These are phyloP conservation scores for Aspergillus sp. DNA, from an alignment of 2,329 filamentous ascomycete genomes.

Conservation along the genomic window DNA sequence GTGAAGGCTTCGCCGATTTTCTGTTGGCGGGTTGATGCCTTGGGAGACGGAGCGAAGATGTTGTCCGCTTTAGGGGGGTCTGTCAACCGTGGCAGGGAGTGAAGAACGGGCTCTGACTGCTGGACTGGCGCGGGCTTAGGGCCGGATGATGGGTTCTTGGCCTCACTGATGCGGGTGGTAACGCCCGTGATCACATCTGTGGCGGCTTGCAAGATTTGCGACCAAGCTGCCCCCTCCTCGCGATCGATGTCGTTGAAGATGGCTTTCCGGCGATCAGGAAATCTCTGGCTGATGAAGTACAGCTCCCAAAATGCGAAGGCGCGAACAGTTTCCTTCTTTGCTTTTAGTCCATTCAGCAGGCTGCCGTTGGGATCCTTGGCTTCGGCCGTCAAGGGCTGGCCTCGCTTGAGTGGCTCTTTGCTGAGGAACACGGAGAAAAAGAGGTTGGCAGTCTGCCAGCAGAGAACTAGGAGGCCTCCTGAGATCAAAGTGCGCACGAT, in stretches of 20 bases:
- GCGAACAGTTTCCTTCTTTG: slow-evolving; percentile 76
- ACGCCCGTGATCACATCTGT: slow-evolving; percentile 69
- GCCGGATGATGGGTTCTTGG: slow-evolving; percentile 50
- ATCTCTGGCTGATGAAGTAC: slow-evolving; percentile 73
- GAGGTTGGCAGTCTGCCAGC: slow-evolving; percentile 77
- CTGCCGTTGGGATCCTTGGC: slow-evolving; percentile 92
- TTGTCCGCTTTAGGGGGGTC: slow-evolving; percentile 51
- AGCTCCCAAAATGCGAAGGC: slow-evolving; percentile 92
- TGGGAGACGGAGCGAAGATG: slow-evolving; percentile 47
- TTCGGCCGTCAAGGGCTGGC: slow-evolving; percentile 77
- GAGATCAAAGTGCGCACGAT: slow-evolving; percentile 60
- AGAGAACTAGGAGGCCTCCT: slow-evolving; percentile 65
- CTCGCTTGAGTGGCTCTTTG: slow-evolving; percentile 79
- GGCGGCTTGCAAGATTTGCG: slow-evolving; percentile 71
- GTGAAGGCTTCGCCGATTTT: slow-evolving; percentile 46
- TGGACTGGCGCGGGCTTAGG: slow-evolving; percentile 43
- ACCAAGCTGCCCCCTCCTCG: slow-evolving; percentile 76
- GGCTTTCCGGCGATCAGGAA: slow-evolving; percentile 71
- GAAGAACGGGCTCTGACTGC: slow-evolving; percentile 43
- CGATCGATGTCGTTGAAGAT: slow-evolving; percentile 89
- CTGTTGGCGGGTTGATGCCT: slow-evolving; percentile 37
- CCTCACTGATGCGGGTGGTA: slow-evolving; percentile 65
- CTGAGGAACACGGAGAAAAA: slow-evolving; percentile 80
- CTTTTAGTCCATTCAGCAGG: slow-evolving; percentile 77
- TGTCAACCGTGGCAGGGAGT: slow-evolving; percentile 53